Evolutionary conservation across 1,284 basidiomycete species (phyloP).

Genomic region (Tausonia pullulans): DNA sequence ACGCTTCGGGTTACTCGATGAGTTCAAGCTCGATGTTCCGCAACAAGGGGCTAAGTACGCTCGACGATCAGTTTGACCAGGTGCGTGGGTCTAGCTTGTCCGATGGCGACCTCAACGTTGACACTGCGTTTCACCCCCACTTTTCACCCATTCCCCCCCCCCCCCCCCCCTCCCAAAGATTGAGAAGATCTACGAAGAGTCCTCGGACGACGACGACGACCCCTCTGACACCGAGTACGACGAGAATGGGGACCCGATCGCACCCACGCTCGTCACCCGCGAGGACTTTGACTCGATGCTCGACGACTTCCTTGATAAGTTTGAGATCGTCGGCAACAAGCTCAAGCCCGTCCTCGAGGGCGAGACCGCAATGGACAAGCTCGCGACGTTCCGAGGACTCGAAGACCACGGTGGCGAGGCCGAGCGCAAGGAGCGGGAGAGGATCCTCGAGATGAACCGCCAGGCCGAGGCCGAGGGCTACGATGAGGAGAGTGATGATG

Average conservation of each 20-base stretch:
- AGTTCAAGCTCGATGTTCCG: conserved; percentile 92
- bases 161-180: conserved; percentile 45
- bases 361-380: conserved; percentile 39
- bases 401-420: background rate
- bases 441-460: conserved; percentile 44
- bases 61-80: conserved; percentile 91
- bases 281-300: conserved; percentile 86
- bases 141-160: conserved; percentile 18
- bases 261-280: conserved; percentile 61
- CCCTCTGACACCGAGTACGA: conserved; percentile 36
- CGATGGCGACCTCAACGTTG: too few relatives aligned
- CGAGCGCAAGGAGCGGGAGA: conserved; percentile 44
- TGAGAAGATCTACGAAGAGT: conserved; percentile 58
- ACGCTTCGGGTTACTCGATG: conserved; percentile 91
- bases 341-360: conserved; percentile 60
- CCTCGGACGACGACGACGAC: conserved; percentile 41
- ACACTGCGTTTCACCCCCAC: background rate
- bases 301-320: conserved; percentile 87
- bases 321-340: conserved; percentile 76
- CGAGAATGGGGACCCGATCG: conserved; percentile 34
- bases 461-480: conserved; percentile 41
- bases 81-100: conserved; percentile 37
- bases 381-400: background rate
- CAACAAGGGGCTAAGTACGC: conserved; percentile 71
- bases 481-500: conserved; percentile 24